These are phyloP conservation scores for Pythium aquatile DNA, from an alignment of 352 stramenopile genomes.

Conservation along the genomic window DNA sequence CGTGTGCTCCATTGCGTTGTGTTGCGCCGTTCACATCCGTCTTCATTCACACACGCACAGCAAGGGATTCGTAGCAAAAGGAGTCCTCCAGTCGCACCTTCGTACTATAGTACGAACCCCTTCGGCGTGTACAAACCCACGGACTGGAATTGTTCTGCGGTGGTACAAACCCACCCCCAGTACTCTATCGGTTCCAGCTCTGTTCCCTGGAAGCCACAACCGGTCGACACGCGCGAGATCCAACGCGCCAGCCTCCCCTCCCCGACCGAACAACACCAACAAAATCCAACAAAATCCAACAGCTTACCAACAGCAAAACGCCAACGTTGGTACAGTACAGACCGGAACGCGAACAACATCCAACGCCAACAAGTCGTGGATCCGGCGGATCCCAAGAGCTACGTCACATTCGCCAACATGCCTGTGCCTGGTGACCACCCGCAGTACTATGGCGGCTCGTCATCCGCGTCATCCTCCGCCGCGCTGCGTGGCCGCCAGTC, in stretches of 20 bases:
- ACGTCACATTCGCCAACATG: neutral
- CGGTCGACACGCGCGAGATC: neutral
- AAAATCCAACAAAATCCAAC: constrained; percentile 5
- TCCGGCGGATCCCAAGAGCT: neutral
- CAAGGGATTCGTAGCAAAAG: neutral
- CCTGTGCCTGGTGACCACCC: constrained; percentile 7
- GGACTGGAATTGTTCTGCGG: neutral
- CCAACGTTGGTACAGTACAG: neutral
- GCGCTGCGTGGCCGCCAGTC: constrained; percentile 14
- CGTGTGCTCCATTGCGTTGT: constrained; percentile 9
- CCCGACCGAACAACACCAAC: neutral
- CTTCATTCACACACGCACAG: constrained; percentile 10
- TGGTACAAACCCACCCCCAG: neutral
- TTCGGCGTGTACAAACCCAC: neutral
- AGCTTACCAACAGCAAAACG: neutral
- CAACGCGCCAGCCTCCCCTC: neutral
- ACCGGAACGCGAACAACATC: neutral
- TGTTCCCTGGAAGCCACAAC: neutral
- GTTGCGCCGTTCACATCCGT: constrained; percentile 4
- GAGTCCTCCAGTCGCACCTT: neutral
- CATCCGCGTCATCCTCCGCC: constrained; percentile 4
- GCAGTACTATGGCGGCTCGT: constrained; percentile 10
- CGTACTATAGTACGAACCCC: neutral
- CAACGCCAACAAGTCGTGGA: neutral
- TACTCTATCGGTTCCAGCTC: neutral